A percentile compares a stretch with the other conserved stretches of the same genome.
phyloP scores from a whole-genome alignment of 1,284 basidiomycete species.

The Xerocomus amazonicus region DNA sequence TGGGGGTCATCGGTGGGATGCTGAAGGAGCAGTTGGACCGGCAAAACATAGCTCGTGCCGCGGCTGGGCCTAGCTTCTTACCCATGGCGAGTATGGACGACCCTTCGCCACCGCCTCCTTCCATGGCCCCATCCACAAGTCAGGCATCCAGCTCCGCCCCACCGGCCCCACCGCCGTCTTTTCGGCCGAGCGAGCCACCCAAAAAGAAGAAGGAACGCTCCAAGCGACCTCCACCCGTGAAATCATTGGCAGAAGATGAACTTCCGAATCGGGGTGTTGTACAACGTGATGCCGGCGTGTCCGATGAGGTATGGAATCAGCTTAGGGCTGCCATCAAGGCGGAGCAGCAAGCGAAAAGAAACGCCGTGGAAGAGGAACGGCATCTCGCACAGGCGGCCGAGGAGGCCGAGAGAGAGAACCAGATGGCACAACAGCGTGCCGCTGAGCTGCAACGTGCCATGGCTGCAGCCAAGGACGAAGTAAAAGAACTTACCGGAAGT shows the following conservation, averaged over 20 bases:
- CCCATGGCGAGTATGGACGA: conserved; percentile 24
- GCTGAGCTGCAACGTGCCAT: conserved; percentile 14
- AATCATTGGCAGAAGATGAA: neutral
- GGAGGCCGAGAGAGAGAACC: conserved; percentile 11
- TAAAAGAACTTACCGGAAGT: conserved; percentile 23
- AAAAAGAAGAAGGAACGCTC: neutral
- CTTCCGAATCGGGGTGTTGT: neutral
- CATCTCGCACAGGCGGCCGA: conserved; percentile 12
- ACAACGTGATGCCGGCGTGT: conserved; percentile 43
- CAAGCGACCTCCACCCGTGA: conserved; percentile 3
- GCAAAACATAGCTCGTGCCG: conserved; percentile 4
- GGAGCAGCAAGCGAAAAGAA: conserved; percentile 20
- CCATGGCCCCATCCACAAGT: conserved; percentile 26
- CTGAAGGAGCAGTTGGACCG: conserved; percentile 22
- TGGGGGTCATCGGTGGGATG: conserved; percentile 20
- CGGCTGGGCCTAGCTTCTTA: conserved; percentile 1
- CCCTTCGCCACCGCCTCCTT: conserved; percentile 19
- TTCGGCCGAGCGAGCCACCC: conserved; percentile 1
- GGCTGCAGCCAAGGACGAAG: conserved; percentile 11
- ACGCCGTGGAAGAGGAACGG: conserved; percentile 24
- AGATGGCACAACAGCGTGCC: neutral
- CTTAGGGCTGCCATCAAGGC: conserved; percentile 39
- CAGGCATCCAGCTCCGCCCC: conserved; percentile 16
- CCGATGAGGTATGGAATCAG: conserved; percentile 43
- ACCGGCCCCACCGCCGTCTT: neutral